phyloP scores from a whole-genome alignment of 2,329 filamentous ascomycete genomes.

The Pseudopithomyces chartarum region DNA sequence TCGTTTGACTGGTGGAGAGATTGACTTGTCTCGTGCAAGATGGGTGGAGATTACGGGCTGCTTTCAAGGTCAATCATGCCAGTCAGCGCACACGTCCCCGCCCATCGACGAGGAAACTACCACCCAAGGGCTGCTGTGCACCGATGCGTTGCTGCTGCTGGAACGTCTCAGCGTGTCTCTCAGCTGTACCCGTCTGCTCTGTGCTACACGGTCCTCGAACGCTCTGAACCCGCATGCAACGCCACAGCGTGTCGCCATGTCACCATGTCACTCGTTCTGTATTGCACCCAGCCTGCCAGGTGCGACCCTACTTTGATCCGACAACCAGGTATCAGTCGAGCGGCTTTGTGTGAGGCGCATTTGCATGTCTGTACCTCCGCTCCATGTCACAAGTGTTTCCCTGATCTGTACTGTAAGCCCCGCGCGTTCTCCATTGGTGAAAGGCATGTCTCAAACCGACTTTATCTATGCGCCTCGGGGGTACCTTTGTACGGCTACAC shows the following conservation, averaged over 20 bases:
- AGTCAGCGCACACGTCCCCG: too few relatives aligned
- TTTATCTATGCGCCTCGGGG: not conserved
- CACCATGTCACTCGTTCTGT: constrained; percentile 3
- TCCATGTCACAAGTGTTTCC: constrained; percentile 15
- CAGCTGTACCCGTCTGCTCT: constrained; percentile 5
- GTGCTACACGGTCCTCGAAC: constrained; percentile 6
- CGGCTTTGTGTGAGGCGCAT: constrained; percentile 40
- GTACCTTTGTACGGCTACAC: not conserved
- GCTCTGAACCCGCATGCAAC: constrained; percentile 13
- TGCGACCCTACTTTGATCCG: constrained; percentile 38
- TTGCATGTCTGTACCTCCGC: constrained; percentile 30
- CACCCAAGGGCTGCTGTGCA: constrained; percentile 3
- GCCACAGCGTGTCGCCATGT: constrained; percentile 30
- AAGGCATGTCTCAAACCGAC: constrained; percentile 3
- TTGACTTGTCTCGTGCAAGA: too few relatives aligned
- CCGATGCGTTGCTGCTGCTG: not conserved
- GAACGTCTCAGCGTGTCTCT: constrained; percentile 10
- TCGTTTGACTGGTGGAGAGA: constrained; percentile 8
- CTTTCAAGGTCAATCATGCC: too few relatives aligned
- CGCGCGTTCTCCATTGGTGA: constrained; percentile 11
- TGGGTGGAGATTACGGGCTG: too few relatives aligned
- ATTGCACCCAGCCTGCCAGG: constrained; percentile 24
- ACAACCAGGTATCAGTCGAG: constrained; percentile 39
- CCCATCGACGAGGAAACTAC: constrained; percentile 1
- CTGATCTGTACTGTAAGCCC: constrained; percentile 17